These are phyloP conservation scores for Hydrangea macrophylla DNA, from an alignment of 148 eudicot species.

Conservation along the genomic window DNA sequence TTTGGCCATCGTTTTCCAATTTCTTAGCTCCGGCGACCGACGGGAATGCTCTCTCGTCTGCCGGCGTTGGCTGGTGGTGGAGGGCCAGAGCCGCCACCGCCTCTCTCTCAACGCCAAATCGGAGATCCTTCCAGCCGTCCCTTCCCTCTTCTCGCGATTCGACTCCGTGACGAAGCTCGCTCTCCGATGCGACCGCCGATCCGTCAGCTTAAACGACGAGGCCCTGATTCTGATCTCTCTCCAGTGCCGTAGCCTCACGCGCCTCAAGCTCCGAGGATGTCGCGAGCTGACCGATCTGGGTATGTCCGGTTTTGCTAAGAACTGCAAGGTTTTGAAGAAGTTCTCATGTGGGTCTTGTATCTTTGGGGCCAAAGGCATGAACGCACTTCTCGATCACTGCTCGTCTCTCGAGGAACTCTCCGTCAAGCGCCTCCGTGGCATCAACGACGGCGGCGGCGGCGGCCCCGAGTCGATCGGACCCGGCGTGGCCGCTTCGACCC, in stretches of 20 bases:
- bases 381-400: slow-evolving; percentile 44
- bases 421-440: slow-evolving; percentile 44
- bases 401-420: slow-evolving; percentile 42
- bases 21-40: slow-evolving; percentile 34
- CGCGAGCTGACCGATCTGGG: slow-evolving; percentile 44
- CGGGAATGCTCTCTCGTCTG: slow-evolving; percentile 38
- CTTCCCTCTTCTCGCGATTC: slow-evolving; percentile 39
- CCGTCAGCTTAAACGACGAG: slow-evolving; percentile 37
- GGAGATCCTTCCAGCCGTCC: slow-evolving; percentile 22
- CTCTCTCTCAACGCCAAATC: slow-evolving; percentile 37
- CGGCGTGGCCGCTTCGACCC: slow-evolving; percentile 14
- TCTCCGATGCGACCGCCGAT: slow-evolving; percentile 46
- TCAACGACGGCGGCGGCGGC: slow-evolving; percentile 18
- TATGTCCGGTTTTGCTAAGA: slow-evolving; percentile 35
- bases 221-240: slow-evolving; percentile 34
- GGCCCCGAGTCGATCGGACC: background rate
- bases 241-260: slow-evolving; percentile 44
- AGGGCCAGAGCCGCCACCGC: slow-evolving; percentile 52
- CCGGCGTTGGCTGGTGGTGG: slow-evolving; percentile 38
- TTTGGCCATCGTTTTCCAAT: slow-evolving; percentile 39
- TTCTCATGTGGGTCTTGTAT: slow-evolving; percentile 53
- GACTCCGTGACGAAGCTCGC: slow-evolving; percentile 58
- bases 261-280: slow-evolving; percentile 49
- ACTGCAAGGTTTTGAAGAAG: slow-evolving; percentile 38
- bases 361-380: slow-evolving; percentile 53